Conservation (phyloP, 139 green algal species). For the Coelastrella sp. region DNA sequence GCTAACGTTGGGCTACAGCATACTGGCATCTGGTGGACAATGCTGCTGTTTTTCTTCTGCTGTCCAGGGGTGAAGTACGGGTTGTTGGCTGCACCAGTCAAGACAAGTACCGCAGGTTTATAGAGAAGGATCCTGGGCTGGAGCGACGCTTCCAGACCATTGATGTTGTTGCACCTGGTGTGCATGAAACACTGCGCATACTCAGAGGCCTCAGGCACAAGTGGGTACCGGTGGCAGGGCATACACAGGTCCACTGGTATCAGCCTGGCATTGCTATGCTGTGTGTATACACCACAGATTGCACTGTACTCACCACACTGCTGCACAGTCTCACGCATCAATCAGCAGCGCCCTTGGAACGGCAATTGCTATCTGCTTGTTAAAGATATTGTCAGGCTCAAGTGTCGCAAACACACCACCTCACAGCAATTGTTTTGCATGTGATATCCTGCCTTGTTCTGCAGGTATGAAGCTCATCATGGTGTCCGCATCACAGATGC, state of each 20-base stretch:
- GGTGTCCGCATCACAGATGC: constrained; percentile 62
- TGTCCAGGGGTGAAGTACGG: constrained; percentile 87
- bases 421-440: neutral
- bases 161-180: constrained; percentile 55
- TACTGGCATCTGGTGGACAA: neutral
- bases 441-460: neutral
- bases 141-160: constrained; percentile 93
- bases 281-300: neutral
- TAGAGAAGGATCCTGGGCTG: constrained; percentile 98
- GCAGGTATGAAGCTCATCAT: constrained; percentile 58
- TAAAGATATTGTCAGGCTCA: neutral
- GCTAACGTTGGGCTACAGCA: constrained; percentile 6
- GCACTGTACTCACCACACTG: no score
- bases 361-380: neutral
- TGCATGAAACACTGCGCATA: constrained; percentile 92
- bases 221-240: neutral
- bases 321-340: no score
- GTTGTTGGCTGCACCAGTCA: constrained; percentile 96
- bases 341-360: no score
- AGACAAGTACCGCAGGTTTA: constrained; percentile 96
- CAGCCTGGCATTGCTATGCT: neutral
- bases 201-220: constrained; percentile 90
- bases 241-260: neutral
- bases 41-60: neutral
- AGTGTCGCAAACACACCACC: neutral